Conservation (phyloP, 257 asterid genomes). For the Solanum raphanifolium region DNA sequence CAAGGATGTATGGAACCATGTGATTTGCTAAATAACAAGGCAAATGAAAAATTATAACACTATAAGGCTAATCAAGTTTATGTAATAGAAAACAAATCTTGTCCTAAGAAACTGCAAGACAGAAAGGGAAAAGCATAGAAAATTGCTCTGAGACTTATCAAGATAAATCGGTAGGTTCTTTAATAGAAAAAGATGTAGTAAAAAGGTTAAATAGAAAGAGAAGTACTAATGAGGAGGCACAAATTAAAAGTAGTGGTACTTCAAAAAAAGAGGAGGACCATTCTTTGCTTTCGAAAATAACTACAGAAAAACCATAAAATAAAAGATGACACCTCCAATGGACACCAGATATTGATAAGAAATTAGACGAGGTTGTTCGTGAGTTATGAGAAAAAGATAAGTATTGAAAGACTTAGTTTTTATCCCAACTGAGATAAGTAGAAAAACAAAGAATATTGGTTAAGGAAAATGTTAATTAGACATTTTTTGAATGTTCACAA, state of each 20-base stretch:
- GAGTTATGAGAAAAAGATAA: background rate
- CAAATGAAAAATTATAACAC: background rate
- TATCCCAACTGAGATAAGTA: no score
- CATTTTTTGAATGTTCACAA: background rate
- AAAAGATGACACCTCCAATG: background rate
- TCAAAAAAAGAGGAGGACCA: background rate
- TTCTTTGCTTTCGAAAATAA: background rate
- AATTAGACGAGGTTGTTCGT: background rate
- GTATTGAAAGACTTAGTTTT: no score
- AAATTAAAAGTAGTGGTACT: background rate
- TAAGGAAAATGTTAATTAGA: background rate
- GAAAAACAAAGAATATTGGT: background rate
- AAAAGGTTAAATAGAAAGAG: background rate
- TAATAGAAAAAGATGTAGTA: no score
- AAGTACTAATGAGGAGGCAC: background rate
- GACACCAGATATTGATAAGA: background rate
- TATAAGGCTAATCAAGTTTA: background rate
- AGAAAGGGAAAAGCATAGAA: no score
- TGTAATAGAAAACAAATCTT: background rate
- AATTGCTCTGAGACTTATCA: no score
- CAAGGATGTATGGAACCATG: slow-evolving; percentile 28
- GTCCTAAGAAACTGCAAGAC: background rate
- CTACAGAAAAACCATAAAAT: background rate
- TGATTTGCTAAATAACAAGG: slow-evolving; percentile 5
- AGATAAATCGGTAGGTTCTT: no score